Conservation (phyloP, 2,329 filamentous ascomycete genomes). For the Colletotrichum acutatum region DNA sequence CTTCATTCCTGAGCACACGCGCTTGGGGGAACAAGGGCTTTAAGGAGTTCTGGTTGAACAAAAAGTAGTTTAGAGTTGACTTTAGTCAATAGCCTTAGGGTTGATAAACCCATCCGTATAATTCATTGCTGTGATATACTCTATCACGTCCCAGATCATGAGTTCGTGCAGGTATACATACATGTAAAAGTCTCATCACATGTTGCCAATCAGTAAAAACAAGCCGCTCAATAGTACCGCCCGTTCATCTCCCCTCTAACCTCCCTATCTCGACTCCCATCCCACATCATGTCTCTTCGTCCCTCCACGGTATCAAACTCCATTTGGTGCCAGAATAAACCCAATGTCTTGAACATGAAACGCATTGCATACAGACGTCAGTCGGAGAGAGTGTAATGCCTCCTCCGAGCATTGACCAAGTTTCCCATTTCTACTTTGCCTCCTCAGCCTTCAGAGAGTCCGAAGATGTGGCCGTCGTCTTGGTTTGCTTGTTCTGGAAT, state of each 20-base stretch:
- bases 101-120: background rate
- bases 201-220: conserved; percentile 17
- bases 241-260: conserved; percentile 11
- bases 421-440: background rate
- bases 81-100: background rate
- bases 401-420: background rate
- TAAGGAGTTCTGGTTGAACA: background rate
- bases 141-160: conserved; percentile 24
- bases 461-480: background rate
- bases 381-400: background rate
- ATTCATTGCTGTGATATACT: conserved; percentile 24
- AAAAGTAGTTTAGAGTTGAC: background rate
- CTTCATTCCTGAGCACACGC: background rate
- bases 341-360: conserved; percentile 16
- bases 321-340: conserved; percentile 3
- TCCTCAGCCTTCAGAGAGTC: conserved; percentile 22
- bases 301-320: conserved; percentile 10
- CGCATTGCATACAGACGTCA: conserved; percentile 1
- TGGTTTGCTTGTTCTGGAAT: conserved; percentile 52
- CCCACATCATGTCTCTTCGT: background rate
- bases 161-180: conserved; percentile 29
- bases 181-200: conserved; percentile 24
- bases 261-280: background rate
- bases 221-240: conserved; percentile 22
- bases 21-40: background rate